Conservation (phyloP, 345 rosid species). For the Ricinus communis region DNA sequence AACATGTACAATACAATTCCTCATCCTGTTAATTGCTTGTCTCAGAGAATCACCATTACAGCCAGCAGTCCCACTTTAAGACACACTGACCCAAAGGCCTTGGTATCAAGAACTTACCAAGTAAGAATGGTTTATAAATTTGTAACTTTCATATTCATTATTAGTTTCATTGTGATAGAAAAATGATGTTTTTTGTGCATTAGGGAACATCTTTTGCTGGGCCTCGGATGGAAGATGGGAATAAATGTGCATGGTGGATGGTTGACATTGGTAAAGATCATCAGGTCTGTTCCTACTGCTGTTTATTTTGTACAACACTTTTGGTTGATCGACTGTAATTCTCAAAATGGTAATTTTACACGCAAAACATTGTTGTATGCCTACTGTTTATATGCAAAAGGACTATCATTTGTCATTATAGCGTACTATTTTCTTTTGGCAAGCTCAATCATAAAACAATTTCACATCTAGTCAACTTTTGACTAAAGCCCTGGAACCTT, state of each 20-base stretch:
- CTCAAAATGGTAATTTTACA: neutral
- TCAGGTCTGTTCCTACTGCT: constrained; percentile 51
- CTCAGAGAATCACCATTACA: constrained; percentile 68
- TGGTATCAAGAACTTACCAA: constrained; percentile 83
- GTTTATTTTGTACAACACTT: neutral
- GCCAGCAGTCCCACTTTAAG: constrained; percentile 87
- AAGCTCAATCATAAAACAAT: no score
- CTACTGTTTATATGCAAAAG: neutral
- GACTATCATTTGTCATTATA: no score
- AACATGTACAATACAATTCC: neutral
- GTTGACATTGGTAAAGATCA: constrained; percentile 89
- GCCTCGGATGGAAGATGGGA: constrained; percentile 73
- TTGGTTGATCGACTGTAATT: neutral
- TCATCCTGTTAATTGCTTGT: constrained; percentile 18
- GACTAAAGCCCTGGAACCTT: no score
- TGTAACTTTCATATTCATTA: neutral
- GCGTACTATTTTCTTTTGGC: no score
- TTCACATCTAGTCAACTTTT: no score
- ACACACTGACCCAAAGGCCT: constrained; percentile 81
- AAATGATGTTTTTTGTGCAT: constrained; percentile 7
- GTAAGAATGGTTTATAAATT: constrained; percentile 30
- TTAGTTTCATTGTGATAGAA: neutral
- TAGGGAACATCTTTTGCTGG: constrained; percentile 90
- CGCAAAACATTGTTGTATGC: neutral
- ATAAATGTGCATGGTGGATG: constrained; percentile 81